Evolutionary conservation across 495 filamentous ascomycete genomes (phyloP).

Genomic region (Entonaema liquescens): DNA sequence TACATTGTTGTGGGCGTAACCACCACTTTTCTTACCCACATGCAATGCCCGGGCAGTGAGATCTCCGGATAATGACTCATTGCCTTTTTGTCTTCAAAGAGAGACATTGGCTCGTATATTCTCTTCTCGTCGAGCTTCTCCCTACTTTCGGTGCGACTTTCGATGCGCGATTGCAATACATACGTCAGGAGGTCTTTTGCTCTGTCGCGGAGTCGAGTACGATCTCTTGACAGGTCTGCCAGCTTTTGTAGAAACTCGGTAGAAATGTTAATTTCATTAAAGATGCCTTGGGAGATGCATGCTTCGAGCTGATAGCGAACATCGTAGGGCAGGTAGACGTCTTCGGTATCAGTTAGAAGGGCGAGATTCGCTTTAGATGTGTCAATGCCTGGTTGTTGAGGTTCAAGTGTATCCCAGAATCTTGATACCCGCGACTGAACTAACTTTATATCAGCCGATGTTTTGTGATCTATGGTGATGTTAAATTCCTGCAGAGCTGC

Average conservation of each 20-base stretch:
- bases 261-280: constrained; percentile 81
- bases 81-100: constrained; percentile 66
- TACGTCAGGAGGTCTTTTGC: constrained; percentile 53
- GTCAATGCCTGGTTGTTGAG: constrained; percentile 15
- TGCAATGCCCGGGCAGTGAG: constrained; percentile 74
- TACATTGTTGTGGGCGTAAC: constrained; percentile 86
- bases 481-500: constrained; percentile 78
- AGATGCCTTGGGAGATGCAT: constrained; percentile 79
- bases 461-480: constrained; percentile 55
- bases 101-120: constrained; percentile 75
- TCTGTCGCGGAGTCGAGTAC: constrained; percentile 40
- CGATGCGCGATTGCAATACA: constrained; percentile 44
- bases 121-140: constrained; percentile 59
- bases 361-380: constrained; percentile 43
- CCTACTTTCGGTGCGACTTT: background rate
- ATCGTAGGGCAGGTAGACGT: constrained; percentile 68
- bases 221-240: constrained; percentile 50
- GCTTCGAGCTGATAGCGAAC: constrained; percentile 93
- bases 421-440: constrained; percentile 30
- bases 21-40: constrained; percentile 75
- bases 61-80: constrained; percentile 57
- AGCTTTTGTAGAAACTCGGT: constrained; percentile 71
- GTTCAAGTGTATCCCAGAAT: constrained; percentile 69
- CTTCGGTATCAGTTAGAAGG: constrained; percentile 48
- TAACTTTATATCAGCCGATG: constrained; percentile 44